Evolutionary conservation across 2,329 filamentous ascomycete species (phyloP).

Genomic region (Fusarium pseudocircinatum): DNA sequence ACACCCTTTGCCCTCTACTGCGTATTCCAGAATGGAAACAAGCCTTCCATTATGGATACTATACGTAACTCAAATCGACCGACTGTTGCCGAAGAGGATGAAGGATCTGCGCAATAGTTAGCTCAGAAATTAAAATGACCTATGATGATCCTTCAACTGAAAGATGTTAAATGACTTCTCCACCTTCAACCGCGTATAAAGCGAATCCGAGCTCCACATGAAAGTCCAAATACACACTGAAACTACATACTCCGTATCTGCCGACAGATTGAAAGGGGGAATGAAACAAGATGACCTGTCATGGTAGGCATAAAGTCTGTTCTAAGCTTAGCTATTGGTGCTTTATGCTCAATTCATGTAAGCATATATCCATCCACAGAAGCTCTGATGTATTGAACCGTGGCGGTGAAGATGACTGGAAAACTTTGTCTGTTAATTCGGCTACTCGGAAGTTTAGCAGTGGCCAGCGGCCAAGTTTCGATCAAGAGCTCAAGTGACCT

Average conservation of each 20-base stretch:
- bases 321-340: background rate
- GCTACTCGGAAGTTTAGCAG: background rate
- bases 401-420: background rate
- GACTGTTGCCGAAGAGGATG: background rate
- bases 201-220: background rate
- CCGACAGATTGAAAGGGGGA: background rate
- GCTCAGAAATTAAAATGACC: background rate
- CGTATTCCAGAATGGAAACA: background rate
- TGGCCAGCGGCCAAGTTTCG: fast-evolving
- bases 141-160: background rate
- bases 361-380: background rate
- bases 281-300: background rate
- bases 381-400: background rate
- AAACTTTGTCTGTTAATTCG: background rate
- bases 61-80: no score
- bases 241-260: background rate
- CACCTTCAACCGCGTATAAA: background rate
- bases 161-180: background rate
- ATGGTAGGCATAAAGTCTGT: background rate
- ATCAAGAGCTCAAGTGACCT: background rate
- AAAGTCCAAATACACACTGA: background rate
- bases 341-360: background rate
- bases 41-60: background rate
- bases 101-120: background rate
- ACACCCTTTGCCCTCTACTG: background rate